phyloP scores from a whole-genome alignment of 2,329 filamentous ascomycete species.

The Chrysosporium queenslandicum region DNA sequence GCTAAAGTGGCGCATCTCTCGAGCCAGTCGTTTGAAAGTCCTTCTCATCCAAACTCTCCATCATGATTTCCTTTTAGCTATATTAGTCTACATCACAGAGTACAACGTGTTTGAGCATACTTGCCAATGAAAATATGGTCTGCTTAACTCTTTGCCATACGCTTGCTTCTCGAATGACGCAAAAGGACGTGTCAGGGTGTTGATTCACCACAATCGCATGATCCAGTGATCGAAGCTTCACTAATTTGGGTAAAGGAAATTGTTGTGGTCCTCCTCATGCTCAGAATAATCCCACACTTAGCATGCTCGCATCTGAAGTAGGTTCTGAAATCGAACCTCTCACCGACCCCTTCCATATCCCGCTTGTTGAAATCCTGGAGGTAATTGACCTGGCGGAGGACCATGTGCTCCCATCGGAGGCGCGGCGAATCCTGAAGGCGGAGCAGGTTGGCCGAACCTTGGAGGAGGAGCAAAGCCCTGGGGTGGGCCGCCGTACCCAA shows the following conservation, averaged over 20 bases:
- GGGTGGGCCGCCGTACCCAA: constrained; percentile 56
- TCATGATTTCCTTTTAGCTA: constrained; percentile 5
- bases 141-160: neutral
- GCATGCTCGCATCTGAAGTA: neutral
- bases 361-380: constrained; percentile 36
- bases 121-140: neutral
- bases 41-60: neutral
- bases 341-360: constrained; percentile 32
- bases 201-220: neutral
- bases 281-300: neutral
- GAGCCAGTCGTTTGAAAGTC: neutral
- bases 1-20: neutral
- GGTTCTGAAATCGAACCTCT: constrained; percentile 12
- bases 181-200: neutral
- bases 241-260: neutral
- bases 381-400: constrained; percentile 28
- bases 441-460: constrained; percentile 31
- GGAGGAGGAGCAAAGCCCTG: constrained; percentile 29
- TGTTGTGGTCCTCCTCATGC: neutral
- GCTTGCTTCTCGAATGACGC: neutral
- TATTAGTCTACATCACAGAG: constrained; percentile 9
- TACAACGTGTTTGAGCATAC: constrained; percentile 3
- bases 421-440: constrained; percentile 39
- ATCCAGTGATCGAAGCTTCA: too few species aligned
- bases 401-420: constrained; percentile 22